Evolutionary conservation across 257 asterid genomes (phyloP).

Genomic region (Mentha longifolia): DNA sequence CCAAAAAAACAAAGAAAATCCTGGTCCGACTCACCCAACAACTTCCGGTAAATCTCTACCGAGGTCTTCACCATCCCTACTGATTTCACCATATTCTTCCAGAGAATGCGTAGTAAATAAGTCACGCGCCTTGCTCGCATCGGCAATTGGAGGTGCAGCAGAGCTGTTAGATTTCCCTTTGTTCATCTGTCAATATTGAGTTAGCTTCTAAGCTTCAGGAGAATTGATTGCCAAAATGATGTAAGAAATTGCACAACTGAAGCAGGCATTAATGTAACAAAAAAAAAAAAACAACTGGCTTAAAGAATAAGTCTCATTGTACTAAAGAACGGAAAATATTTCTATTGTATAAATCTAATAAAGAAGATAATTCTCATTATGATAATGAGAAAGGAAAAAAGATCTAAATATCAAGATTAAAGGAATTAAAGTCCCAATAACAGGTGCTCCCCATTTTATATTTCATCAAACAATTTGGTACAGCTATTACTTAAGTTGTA

Average conservation of each 20-base stretch:
- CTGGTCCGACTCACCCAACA: constrained; percentile 32
- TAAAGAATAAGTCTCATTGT: neutral
- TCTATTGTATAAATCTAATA: neutral
- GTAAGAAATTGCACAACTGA: neutral
- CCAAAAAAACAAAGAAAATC: neutral
- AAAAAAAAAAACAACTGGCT: neutral
- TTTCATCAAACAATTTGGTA: neutral
- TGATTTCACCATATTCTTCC: constrained; percentile 50
- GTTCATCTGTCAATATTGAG: constrained; percentile 64
- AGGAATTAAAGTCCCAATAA: neutral
- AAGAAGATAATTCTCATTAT: neutral
- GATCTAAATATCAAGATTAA: neutral
- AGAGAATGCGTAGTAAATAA: constrained; percentile 48
- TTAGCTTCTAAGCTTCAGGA: constrained; percentile 20
- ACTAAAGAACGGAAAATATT: neutral
- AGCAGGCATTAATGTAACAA: neutral
- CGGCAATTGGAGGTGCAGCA: constrained; percentile 39
- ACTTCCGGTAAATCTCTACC: constrained; percentile 38
- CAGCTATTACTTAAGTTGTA: neutral
- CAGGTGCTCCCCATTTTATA: neutral
- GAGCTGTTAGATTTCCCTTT: constrained; percentile 61
- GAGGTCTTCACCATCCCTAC: constrained; percentile 43
- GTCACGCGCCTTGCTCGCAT: constrained; percentile 57
- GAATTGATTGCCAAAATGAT: constrained; percentile 15
- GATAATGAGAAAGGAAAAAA: neutral